A percentile compares a stretch with the other conserved stretches of the same genome.
These are phyloP conservation scores for Discostella stelligeroides DNA, from an alignment of 108 stramenopile genomes.

Conservation along the genomic window DNA sequence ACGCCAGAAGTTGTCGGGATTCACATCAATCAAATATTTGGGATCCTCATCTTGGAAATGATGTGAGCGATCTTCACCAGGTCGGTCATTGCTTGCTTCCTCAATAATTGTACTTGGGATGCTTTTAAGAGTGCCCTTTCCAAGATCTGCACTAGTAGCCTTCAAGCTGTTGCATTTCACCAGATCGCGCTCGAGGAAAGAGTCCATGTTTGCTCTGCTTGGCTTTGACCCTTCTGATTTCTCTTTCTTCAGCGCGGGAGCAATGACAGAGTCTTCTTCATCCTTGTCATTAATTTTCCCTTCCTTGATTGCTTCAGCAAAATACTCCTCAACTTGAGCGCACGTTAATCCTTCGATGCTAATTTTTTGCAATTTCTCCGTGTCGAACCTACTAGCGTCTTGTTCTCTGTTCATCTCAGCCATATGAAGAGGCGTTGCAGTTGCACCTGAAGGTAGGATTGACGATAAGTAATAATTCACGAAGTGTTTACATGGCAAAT, in stretches of 20 bases:
- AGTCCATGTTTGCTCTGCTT: background rate
- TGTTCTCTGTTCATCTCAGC: slow-evolving; percentile 66
- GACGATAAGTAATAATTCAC: background rate
- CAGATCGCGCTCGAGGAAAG: background rate
- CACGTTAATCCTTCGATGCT: slow-evolving; percentile 79
- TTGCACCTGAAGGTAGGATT: slow-evolving; percentile 60
- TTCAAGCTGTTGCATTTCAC: background rate
- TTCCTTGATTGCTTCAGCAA: slow-evolving; percentile 59
- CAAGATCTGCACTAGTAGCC: background rate
- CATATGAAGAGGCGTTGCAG: slow-evolving; percentile 89
- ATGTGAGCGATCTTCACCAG: slow-evolving; percentile 1
- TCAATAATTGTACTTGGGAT: background rate
- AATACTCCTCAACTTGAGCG: slow-evolving; percentile 79
- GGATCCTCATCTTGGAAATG: background rate
- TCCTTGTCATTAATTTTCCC: slow-evolving; percentile 21
- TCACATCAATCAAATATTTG: background rate
- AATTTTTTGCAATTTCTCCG: slow-evolving; percentile 65
- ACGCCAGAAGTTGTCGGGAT: slow-evolving; percentile 9
- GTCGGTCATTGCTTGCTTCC: background rate
- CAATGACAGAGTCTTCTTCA: background rate
- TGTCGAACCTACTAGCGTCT: slow-evolving; percentile 78
- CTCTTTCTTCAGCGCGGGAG: slow-evolving; percentile 14
- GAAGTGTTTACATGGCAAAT: background rate
- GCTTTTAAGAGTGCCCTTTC: background rate
- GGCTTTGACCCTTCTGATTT: slow-evolving; percentile 3